A percentile compares a stretch with the other conserved stretches of the same genome.
Conservation (phyloP, 2,329 filamentous ascomycete genomes). For the Trichoderma sp. region DNA sequence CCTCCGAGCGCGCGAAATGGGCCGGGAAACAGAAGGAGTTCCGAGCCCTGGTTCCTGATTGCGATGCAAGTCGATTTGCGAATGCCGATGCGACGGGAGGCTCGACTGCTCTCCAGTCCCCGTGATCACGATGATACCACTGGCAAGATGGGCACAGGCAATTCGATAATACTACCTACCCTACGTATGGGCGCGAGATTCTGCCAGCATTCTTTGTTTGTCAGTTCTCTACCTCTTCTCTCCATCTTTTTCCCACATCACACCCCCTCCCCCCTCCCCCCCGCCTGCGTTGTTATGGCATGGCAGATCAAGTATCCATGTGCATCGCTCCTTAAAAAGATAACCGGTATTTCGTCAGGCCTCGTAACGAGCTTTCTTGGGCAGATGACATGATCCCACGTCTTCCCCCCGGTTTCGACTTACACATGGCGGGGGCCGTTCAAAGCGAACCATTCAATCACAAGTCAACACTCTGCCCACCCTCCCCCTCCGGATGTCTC, state of each 20-base stretch:
- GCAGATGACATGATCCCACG: slow-evolving; percentile 11
- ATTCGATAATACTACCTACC: slow-evolving; percentile 7
- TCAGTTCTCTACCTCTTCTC: neutral
- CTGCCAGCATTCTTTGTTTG: neutral
- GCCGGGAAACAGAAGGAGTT: neutral
- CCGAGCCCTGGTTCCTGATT: slow-evolving; percentile 2
- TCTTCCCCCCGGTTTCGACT: neutral
- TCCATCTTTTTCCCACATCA: neutral
- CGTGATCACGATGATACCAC: slow-evolving; percentile 18
- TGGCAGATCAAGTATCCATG: neutral
- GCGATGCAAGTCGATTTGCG: too few species aligned
- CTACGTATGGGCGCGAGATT: neutral
- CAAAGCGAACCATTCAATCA: neutral
- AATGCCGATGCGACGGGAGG: slow-evolving; percentile 10
- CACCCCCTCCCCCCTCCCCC: slow-evolving; percentile 1
- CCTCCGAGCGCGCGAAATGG: slow-evolving; percentile 7
- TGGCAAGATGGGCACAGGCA: neutral
- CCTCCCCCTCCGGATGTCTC: slow-evolving; percentile 10
- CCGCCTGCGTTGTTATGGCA: too few species aligned
- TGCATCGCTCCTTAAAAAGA: too few species aligned
- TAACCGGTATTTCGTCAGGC: slow-evolving; percentile 7
- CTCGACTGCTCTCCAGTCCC: neutral
- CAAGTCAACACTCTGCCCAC: neutral
- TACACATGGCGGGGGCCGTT: neutral
- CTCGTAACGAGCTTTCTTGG: neutral